Base-by-base conservation (phyloP, 345 rosid genomes). In the Eucalyptus leucophloia region DNA sequence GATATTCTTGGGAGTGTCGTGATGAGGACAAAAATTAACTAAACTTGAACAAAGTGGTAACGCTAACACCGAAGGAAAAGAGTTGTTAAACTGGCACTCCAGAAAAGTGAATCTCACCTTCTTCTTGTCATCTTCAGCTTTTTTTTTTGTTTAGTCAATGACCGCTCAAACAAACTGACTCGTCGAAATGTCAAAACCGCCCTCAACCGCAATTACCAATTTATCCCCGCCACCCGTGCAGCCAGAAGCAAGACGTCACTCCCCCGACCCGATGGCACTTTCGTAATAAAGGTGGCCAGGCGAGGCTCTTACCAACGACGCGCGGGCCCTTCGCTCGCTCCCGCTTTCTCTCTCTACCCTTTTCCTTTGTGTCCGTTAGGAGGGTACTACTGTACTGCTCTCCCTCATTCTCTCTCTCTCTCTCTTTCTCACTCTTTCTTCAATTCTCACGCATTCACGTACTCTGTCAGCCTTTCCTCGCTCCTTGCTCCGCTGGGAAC, bases 291-390 rank as follows among this genome's bases (percentile, higher is more conserved):
- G 12, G 24, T 40, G 26, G 83, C 83, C 7, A 77, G 42, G 83
- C 83, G 83, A 77, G 83, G 45, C 47, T 10, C 15, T 72, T 37
- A 37, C 12, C 83, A 69, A 69, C 82, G 44, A 83, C 11, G 40
- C n/a, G n/a, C 26, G 58, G 56, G 10, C 58, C 58, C 67, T 7
- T 40, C 12, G 19, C 69, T 54, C 69, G 26, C 58, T n/a, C 58
- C 58, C 58, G 21, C 58, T 19, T 21, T 53, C 72, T 87, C 88
- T 54, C 77, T 87, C 88, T 87, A 13, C 26, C 72, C 49, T 14
- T 87, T 87, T 86, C 34, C 6, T 69, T 88, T 89, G 89, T 91
- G 90, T 92, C 94, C 93, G 92, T 93, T 93, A 83, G 12, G 47
- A 13, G 62, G 62, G 34, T 86, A 89, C n/a, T n/a, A n/a, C 87